These are phyloP conservation scores for Coniferiporia weirii DNA, from an alignment of 1,284 basidiomycete genomes.

Conservation along the genomic window DNA sequence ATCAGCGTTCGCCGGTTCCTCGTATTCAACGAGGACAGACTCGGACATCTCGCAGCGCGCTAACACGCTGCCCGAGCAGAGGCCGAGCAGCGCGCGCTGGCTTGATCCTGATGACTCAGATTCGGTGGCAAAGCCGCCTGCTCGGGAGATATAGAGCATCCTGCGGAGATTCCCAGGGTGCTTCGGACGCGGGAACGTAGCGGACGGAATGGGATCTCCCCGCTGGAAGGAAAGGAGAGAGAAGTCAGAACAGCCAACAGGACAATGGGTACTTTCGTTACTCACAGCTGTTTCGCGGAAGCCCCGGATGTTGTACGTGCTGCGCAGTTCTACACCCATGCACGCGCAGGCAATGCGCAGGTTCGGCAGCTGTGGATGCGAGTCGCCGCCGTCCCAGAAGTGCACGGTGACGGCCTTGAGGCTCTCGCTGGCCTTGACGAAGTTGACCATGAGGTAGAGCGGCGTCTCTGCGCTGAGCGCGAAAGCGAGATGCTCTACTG, in stretches of 20 bases:
- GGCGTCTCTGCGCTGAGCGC: slow-evolving; percentile 51
- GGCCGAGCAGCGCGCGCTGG: background rate
- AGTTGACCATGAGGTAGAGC: slow-evolving; percentile 47
- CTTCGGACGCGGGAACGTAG: slow-evolving; percentile 22
- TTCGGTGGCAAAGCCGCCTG: background rate
- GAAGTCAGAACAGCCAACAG: slow-evolving; percentile 9
- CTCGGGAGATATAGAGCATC: slow-evolving; percentile 11
- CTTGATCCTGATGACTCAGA: background rate
- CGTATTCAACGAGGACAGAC: background rate
- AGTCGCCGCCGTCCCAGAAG: slow-evolving; percentile 41
- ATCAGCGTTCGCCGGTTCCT: background rate
- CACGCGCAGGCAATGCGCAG: slow-evolving; percentile 53
- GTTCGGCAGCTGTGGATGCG: slow-evolving; percentile 41
- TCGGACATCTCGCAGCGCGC: background rate
- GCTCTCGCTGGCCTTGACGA: slow-evolving; percentile 36
- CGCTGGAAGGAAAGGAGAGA: slow-evolving; percentile 25
- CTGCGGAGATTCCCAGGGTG: slow-evolving; percentile 10
- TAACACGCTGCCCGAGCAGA: background rate
- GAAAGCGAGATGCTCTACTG: slow-evolving; percentile 50
- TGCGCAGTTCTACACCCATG: slow-evolving; percentile 43
- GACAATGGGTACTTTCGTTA: slow-evolving; percentile 17
- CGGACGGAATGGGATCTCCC: slow-evolving; percentile 27
- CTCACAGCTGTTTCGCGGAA: slow-evolving; percentile 47
- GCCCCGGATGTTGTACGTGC: slow-evolving; percentile 39
- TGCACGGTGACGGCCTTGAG: slow-evolving; percentile 43